phyloP scores from a whole-genome alignment of 192 early-diverging fungal genomes.

The Rhizophagus sp. region DNA sequence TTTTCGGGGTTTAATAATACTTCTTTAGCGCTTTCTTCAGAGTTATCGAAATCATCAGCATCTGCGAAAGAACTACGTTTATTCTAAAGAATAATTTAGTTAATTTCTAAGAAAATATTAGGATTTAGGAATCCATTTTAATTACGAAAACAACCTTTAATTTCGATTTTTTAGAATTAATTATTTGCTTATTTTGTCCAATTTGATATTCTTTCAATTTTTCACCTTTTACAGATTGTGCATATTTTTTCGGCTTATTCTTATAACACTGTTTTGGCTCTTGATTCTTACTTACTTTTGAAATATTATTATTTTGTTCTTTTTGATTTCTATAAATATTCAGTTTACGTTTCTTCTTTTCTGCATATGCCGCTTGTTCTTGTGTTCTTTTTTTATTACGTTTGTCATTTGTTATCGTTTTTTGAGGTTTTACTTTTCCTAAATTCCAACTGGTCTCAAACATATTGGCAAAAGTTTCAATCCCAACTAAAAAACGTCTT shows the following conservation, averaged over 20 bases:
- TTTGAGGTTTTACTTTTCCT: neutral
- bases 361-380: neutral
- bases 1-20: neutral
- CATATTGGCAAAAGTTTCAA: neutral
- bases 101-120: neutral
- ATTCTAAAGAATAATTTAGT: neutral
- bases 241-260: neutral
- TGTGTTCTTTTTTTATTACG: neutral
- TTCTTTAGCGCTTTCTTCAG: neutral
- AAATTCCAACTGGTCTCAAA: neutral
- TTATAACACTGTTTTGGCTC: too few relatives aligned
- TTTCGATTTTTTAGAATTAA: neutral
- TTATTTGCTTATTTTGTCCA: neutral
- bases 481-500: too few relatives aligned
- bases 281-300: neutral
- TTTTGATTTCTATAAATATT: neutral
- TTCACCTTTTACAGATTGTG: neutral
- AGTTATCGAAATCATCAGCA: neutral
- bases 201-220: neutral
- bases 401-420: neutral
- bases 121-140: neutral
- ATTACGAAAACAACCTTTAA: neutral
- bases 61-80: neutral
- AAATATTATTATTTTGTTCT: neutral
- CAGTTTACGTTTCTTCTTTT: neutral